Evolutionary conservation across 2,329 filamentous ascomycete genomes (phyloP), one percentile per base, ranked within the genome.

Genomic region (Alternaria sp.): DNA sequence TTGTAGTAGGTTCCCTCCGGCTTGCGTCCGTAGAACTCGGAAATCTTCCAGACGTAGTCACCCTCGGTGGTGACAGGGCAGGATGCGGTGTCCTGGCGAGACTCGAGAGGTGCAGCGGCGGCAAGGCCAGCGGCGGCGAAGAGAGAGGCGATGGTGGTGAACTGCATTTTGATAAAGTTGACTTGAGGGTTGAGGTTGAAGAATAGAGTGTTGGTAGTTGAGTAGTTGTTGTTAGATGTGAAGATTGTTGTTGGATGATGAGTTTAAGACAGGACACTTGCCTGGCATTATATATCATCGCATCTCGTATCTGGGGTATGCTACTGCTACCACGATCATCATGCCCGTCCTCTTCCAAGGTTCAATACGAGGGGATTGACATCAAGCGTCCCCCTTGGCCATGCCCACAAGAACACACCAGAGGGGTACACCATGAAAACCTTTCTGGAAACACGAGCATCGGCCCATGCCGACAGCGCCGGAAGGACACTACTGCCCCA

Each of bases 21-120:
- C 58, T 70, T 70, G 59, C 67, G 67, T 14, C 64, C 62, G 43
- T 11, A 56, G 59, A 71, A 67, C 20, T 63, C 44, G 43, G 57
- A 60, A 40, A 71, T 56, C 51, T 67, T 68, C 69, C 69, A 71
- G 58, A 67, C 36, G 54, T 69, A 66, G 54, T 68, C 64, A 28
- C 69, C 68, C 10, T 20, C 4, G 36, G 56, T 53, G 18, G 54
- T 36, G 30, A 60, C 55, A 8, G 59, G 56, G 54, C 58, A 62
- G n/a, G 54, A 49, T 5, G 32, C 55, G 5, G 43, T 49, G 22
- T 54, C 52, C 27, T 52, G 20, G 43, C 67, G 67, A 28, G 52
- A 36, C 27, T 60, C 53, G 20, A 70, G 50, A 32, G 66, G 66
- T 20, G 60, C 59, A 10, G 66, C 61, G 22, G 51, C 51, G 38